Percentiles rank a stretch among this genome's conserved stretches.
These are phyloP conservation scores for Xerocomus brunneocitrinus DNA, from an alignment of 768 basidiomycete genomes.

Conservation along the genomic window DNA sequence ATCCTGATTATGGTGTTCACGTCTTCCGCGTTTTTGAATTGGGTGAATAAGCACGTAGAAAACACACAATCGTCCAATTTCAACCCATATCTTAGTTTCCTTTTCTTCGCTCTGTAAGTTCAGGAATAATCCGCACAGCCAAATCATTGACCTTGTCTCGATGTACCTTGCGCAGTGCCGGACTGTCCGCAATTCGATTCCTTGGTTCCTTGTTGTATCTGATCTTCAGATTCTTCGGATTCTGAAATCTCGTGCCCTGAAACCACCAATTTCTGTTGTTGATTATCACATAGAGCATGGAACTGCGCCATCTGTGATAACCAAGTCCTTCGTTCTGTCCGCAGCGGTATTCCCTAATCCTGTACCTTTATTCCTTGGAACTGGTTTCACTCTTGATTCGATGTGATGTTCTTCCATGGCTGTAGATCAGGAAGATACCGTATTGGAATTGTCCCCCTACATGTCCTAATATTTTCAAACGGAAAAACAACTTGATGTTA, in stretches of 20 bases:
- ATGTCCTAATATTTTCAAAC: slow-evolving; percentile 1
- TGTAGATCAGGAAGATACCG: slow-evolving; percentile 6
- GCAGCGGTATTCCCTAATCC: slow-evolving; percentile 4
- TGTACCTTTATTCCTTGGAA: slow-evolving; percentile 12
- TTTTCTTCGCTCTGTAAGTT: slow-evolving; percentile 64
- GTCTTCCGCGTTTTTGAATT: slow-evolving; percentile 68
- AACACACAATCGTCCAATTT: slow-evolving; percentile 52
- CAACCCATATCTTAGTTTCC: slow-evolving; percentile 85
- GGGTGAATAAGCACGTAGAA: slow-evolving; percentile 59
- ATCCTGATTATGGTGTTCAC: slow-evolving; percentile 73
- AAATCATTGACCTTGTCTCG: slow-evolving; percentile 3
- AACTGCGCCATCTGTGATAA: neutral
- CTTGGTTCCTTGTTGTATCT: slow-evolving; percentile 75
- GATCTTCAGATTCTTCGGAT: slow-evolving; percentile 66
- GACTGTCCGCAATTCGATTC: slow-evolving; percentile 78
- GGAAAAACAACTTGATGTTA: slow-evolving; percentile 10
- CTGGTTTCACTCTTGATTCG: neutral
- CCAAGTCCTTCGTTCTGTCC: neutral
- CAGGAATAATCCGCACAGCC: neutral
- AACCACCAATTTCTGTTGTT: neutral
- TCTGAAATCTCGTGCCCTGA: slow-evolving; percentile 30
- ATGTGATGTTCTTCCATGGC: neutral
- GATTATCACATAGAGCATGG: neutral
- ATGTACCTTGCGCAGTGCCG: slow-evolving; percentile 47
- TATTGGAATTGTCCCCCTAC: neutral